phyloP scores from a whole-genome alignment of 2,329 filamentous ascomycete species.

The Cadophora sp. region DNA sequence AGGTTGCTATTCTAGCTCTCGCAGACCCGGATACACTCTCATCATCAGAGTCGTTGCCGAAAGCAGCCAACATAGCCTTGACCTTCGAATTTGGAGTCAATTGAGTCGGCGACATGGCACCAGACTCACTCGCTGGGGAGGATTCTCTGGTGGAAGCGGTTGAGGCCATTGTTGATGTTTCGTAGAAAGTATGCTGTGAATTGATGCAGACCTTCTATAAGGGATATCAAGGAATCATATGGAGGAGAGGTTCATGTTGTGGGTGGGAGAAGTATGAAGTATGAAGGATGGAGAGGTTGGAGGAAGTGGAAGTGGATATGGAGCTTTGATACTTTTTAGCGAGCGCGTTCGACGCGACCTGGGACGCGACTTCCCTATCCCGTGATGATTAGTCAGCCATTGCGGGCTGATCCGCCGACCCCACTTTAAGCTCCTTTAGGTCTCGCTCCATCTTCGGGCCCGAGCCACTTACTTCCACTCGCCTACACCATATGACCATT shows the following conservation, averaged over 20 bases:
- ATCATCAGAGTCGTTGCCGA: slow-evolving; percentile 57
- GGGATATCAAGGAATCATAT: slow-evolving; percentile 27
- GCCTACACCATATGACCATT: slow-evolving; percentile 3
- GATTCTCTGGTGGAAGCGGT: slow-evolving; percentile 59
- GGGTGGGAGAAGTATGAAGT: slow-evolving; percentile 9
- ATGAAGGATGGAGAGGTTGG: slow-evolving; percentile 22
- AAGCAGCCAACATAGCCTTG: slow-evolving; percentile 57
- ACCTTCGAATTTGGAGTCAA: slow-evolving; percentile 63
- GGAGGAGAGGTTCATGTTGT: slow-evolving; percentile 23
- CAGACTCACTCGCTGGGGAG: slow-evolving; percentile 53
- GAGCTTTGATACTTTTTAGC: slow-evolving; percentile 3
- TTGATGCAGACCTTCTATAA: slow-evolving; percentile 23
- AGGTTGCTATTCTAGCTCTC: slow-evolving; percentile 32
- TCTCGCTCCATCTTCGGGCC: background rate
- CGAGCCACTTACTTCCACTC: no score
- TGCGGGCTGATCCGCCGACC: slow-evolving; percentile 10
- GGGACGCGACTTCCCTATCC: background rate
- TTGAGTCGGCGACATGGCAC: slow-evolving; percentile 49
- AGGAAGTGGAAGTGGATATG: slow-evolving; percentile 1
- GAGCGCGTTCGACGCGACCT: slow-evolving; percentile 1
- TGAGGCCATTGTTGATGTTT: slow-evolving; percentile 24
- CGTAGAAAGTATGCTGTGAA: slow-evolving; percentile 19
- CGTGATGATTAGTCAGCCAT: background rate
- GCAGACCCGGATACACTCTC: slow-evolving; percentile 37
- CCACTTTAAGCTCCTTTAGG: slow-evolving; percentile 4